Base-by-base conservation (phyloP, 108 stramenopile genomes). In the Cyclotella atomus region DNA sequence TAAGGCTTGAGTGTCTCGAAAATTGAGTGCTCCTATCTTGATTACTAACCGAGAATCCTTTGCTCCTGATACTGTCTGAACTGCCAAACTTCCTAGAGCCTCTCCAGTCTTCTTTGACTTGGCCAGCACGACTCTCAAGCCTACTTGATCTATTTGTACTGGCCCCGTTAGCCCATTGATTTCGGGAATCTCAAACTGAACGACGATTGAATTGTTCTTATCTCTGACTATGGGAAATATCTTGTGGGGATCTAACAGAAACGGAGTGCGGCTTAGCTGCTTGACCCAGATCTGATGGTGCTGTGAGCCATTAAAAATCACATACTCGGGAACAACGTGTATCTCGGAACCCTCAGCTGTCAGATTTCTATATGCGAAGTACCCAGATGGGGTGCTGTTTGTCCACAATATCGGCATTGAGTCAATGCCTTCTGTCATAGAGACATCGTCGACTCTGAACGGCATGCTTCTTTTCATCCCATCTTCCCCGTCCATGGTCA, bases 321-420 rank as follows among this genome's bases (percentile, higher is more conserved):
- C 73, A 56, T 84, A 95, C 67, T 95, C 94, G 10, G 94, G 94
- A 12, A 95, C 74, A 41, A 95, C 68, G 57, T 95, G 94, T 24
- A 95, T 49, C 59, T 92, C 89, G 7, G 85, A 80, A 59, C 92
- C 91, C 46, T 89, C 82, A 8, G 84, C 72, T 15, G 89, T 71
- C 3, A 95, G 75, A 20, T 71, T 59, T 38, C 91, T 84, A 50
- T 95, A 95, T 5, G 89, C 90, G 77, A 87, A 92, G 70, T 83
- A 89, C 16, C 89, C 87, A 27, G 90, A 88, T 10, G 55, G 68
- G 28, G 76, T 66, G 19, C 43, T 71, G 30, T 90, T 84, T 36
- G 87, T 85, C 94, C 94, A 95, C 2, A 74, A 33, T 36, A 95
- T 81, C n/a, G 90, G 83, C 38, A 84, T 77, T 7, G 89, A 84